Evolutionary conservation across 495 filamentous ascomycete genomes (phyloP).

Genomic region (Achaetomiella virescens): DNA sequence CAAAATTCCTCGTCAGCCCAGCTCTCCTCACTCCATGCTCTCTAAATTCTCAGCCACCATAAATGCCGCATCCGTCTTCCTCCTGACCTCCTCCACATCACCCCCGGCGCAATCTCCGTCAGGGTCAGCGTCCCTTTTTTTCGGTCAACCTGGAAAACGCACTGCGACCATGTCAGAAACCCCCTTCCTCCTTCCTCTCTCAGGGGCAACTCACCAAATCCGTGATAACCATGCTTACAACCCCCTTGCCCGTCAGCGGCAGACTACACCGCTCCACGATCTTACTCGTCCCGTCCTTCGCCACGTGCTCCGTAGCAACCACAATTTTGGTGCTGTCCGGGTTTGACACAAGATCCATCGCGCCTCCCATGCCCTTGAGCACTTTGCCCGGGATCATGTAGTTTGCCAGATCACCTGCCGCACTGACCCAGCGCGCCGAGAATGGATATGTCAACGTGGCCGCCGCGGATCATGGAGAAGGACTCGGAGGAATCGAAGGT

Average conservation of each 20-base stretch:
- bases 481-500: conserved; percentile 55
- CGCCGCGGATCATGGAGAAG: conserved; percentile 57
- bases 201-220: conserved; percentile 41
- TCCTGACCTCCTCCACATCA: conserved; percentile 47
- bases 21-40: conserved; percentile 38
- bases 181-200: not conserved
- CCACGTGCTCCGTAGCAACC: conserved; percentile 55
- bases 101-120: conserved; percentile 50
- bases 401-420: conserved; percentile 53
- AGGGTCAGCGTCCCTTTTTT: conserved; percentile 44
- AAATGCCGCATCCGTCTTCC: conserved; percentile 51
- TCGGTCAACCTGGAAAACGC: conserved; percentile 54
- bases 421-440: conserved; percentile 53
- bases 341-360: conserved; percentile 58
- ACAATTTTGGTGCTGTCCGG: conserved; percentile 56
- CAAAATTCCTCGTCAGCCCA: too few relatives aligned
- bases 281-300: conserved; percentile 55
- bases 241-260: conserved; percentile 49
- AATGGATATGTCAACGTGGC: conserved; percentile 55
- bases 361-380: conserved; percentile 60
- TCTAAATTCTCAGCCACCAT: conserved; percentile 42
- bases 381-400: conserved; percentile 60
- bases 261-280: conserved; percentile 51
- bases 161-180: conserved; percentile 26
- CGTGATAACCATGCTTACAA: conserved; percentile 52